Evolutionary conservation across 164 flowering plant species (phyloP), one percentile per base, ranked within the genome.

Genomic region (Platanus orientalis): DNA sequence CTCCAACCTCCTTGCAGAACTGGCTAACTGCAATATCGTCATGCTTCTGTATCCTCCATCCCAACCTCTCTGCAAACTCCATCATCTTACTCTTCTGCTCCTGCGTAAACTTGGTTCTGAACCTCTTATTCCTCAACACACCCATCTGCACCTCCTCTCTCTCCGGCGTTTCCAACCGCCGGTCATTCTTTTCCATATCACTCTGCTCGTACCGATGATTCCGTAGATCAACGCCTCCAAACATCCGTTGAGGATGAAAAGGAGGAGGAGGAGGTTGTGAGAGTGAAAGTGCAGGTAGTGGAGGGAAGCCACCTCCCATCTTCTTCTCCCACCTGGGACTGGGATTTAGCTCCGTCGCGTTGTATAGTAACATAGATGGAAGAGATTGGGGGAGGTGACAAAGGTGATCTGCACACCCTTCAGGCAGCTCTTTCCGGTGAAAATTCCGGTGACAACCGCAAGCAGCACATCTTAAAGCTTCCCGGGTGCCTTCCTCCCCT

Each of bases 371-470:
- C 57, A 56, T 26, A 21, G 60, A 52, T 27, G 40, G 73, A 45
- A 42, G 62, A 30, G 65, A 24, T 17, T 1, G 45, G 3, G 42
- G 45, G 23, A 16, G 54, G 28, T 28, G 54, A 11, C 16, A 40
- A 39, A 7, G 47, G 34, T 51, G 68, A 52, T 51, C 65, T 29
- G 47, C 52, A 45, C 52, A 40, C 17, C 54, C 62, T 21, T 59
- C 69, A 51, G 57, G 50, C 6, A 61, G 56, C 47, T 80, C 79
- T 55, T 73, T 70, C 7, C 84, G 71, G 71, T 84, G 88, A 71
- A 84, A 84, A 67, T 80, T 82, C 14, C 86, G 80, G 79, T 82
- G 89, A 61, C 89, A 82, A 1, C 84, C 83, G 49, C 89, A 84
- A 0, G 86, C 89, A 3, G 69, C 75, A 64, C 75, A 71, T 17